Percentiles rank a stretch among this genome's conserved stretches.
Evolutionary conservation across 305 asterid species (phyloP).

Genomic region (Rubia balearica): DNA sequence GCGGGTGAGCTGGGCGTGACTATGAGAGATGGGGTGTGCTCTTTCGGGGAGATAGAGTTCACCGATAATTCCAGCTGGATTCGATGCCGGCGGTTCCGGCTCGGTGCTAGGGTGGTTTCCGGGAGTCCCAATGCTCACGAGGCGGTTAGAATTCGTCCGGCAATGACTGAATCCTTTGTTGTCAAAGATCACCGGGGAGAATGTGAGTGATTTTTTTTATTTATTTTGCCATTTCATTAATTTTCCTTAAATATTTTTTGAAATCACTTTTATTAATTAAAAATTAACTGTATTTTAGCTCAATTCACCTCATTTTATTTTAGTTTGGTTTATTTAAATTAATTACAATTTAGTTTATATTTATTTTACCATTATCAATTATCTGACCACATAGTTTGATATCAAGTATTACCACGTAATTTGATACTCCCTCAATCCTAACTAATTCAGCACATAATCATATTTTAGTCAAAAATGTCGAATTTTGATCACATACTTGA

Average conservation of each 20-base stretch:
- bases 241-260: not conserved
- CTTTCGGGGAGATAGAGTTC: constrained; percentile 44
- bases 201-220: constrained; percentile 28
- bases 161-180: constrained; percentile 50
- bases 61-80: constrained; percentile 82
- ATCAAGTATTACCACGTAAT: no score
- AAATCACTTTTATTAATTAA: no score
- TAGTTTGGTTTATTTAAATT: no score
- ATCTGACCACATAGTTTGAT: no score
- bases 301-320: no score
- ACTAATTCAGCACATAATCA: no score
- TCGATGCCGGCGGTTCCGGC: constrained; percentile 49
- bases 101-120: constrained; percentile 50
- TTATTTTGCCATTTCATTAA: not conserved
- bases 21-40: constrained; percentile 46
- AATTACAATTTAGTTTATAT: no score
- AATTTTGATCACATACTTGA: no score
- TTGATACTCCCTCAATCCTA: no score
- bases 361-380: no score
- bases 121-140: constrained; percentile 1
- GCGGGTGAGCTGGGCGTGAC: constrained; percentile 42
- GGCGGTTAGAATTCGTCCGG: constrained; percentile 29
- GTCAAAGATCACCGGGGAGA: constrained; percentile 81
- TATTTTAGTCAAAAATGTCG: no score
- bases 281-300: no score